Base-by-base conservation (phyloP, 2,329 filamentous ascomycete genomes). In the Helicocarpus griseus region DNA sequence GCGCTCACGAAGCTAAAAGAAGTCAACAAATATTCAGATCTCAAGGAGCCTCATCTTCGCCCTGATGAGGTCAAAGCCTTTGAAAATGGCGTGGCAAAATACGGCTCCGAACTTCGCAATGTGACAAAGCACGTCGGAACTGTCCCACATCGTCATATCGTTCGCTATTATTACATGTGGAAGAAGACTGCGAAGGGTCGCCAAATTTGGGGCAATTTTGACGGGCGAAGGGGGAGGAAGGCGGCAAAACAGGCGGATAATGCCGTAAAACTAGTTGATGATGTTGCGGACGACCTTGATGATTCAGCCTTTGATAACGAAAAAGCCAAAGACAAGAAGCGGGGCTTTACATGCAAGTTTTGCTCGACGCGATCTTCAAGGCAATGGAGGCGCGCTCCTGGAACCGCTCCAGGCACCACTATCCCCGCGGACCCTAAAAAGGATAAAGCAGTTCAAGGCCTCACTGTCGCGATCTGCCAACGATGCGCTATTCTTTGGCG, bases 131-230 rank as follows among this genome's bases (percentile, higher is more conserved):
- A 95, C 66, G 87, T 96, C 61, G 70, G 71, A n/a, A 87, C 85
- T 0, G 81, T 93, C 59, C 82, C 81, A 38, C 83, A 89, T 55
- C 83, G 85, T 48, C 81, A 88, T 53, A 85, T 96, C 55, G 89
- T 95, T 24, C 86, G 93, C 3, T 94, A 87, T 65, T 98, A 97
- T 69, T 98, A 98, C 66, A 87, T 87, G 58, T 98, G 93, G 93
- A 98, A 98, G 73, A 97, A 97, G 70, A 89, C 89, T 0, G 79
- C 85, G 1, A 83, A 85, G 53, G 93, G 93, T 38, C 84, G 81
- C 63, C 83, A 93, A 60, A 83, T 98, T 21, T 96, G 93, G 90
- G 89, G 89, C 54, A 87, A 83, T 57, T 95, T 86, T 61, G 82
- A 87, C 48, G 89, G 87, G 9, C 82, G 91, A 43, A 95, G 94